Percentiles rank a stretch among this genome's conserved stretches.
phyloP scores from a whole-genome alignment of 768 basidiomycete species.

The Mycena belliarum region DNA sequence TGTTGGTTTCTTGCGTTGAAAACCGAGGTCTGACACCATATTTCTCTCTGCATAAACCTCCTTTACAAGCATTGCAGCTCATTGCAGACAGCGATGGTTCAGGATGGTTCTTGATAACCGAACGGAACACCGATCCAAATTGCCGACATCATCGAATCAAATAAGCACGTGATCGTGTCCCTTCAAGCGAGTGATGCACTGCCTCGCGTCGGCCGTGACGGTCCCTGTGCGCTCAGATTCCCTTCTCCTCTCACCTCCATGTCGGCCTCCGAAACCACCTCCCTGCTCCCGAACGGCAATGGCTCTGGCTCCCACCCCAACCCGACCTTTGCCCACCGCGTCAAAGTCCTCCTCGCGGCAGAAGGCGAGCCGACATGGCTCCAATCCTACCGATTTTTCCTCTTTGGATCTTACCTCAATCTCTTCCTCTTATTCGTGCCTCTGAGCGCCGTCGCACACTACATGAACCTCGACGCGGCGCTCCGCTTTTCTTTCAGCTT shows the following conservation, averaged over 20 bases:
- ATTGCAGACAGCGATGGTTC: too few relatives aligned
- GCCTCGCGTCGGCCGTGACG: neutral
- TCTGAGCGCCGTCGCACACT: constrained; percentile 63
- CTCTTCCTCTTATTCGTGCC: constrained; percentile 80
- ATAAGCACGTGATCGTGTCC: constrained; percentile 1
- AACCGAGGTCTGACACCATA: too few relatives aligned
- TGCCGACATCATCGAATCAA: too few relatives aligned
- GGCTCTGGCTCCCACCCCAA: constrained; percentile 23
- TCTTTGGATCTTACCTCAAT: constrained; percentile 72
- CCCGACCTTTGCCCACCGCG: constrained; percentile 33
- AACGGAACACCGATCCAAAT: too few relatives aligned
- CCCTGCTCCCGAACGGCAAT: constrained; percentile 50
- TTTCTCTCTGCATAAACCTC: too few relatives aligned
- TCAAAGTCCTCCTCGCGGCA: constrained; percentile 47
- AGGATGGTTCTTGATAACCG: too few relatives aligned
- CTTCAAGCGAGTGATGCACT: constrained; percentile 24
- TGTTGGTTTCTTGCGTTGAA: too few relatives aligned
- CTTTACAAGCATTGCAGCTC: too few relatives aligned
- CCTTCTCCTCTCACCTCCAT: constrained; percentile 30
- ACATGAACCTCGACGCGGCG: constrained; percentile 59
- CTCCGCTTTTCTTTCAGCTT: constrained; percentile 77
- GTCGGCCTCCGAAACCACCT: constrained; percentile 43
- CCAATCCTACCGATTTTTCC: constrained; percentile 57
- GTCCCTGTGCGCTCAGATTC: neutral
- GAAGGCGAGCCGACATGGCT: constrained; percentile 66